These are phyloP conservation scores for Fusarium continuum DNA, from an alignment of 2,329 filamentous ascomycete species.

Conservation along the genomic window DNA sequence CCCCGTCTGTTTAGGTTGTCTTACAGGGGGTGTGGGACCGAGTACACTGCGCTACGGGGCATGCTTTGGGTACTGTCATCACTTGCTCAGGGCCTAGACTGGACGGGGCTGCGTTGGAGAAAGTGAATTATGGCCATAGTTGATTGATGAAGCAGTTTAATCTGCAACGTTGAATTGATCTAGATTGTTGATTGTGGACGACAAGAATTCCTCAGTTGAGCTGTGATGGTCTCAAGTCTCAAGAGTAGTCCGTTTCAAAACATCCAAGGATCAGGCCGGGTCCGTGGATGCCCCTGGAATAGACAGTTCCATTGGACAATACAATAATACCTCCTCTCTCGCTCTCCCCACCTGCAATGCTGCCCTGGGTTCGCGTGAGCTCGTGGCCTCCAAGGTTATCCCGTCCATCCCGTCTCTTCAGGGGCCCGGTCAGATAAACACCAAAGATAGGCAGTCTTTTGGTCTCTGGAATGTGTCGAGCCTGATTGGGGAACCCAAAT, in stretches of 20 bases:
- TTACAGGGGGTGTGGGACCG: constrained; percentile 21
- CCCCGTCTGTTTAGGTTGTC: neutral
- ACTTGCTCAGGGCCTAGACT: constrained; percentile 2
- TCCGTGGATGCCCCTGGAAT: neutral
- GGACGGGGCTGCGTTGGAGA: neutral
- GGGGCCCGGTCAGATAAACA: neutral
- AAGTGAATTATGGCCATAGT: neutral
- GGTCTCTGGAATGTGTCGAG: neutral
- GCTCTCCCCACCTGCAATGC: constrained; percentile 2
- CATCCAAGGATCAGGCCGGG: constrained; percentile 17
- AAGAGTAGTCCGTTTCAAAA: constrained; percentile 15
- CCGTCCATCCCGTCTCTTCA: no score
- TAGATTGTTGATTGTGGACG: neutral
- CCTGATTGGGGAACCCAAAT: neutral
- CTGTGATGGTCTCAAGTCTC: neutral
- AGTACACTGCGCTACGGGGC: neutral
- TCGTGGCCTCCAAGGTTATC: neutral
- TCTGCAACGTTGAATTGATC: no score
- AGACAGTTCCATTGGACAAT: neutral
- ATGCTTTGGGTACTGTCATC: neutral
- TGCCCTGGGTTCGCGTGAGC: neutral
- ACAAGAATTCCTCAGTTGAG: neutral
- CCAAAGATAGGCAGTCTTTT: neutral
- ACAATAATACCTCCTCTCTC: no score
- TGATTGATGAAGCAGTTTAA: neutral